Conservation (phyloP, 2,329 filamentous ascomycete genomes). For the Diplodia intermedia region DNA sequence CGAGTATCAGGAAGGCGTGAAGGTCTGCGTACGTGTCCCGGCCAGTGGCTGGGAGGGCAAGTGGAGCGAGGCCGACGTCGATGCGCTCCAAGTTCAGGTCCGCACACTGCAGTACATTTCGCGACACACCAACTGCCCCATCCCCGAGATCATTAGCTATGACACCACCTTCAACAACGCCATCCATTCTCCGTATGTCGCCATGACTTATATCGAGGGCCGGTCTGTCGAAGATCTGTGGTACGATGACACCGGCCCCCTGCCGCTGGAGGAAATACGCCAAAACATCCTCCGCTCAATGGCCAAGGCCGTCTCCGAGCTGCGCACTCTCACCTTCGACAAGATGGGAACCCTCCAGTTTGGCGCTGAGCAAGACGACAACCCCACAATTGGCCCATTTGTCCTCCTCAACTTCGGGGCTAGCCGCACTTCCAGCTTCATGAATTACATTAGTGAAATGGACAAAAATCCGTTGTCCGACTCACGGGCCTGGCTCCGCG, state of each 20-base stretch:
- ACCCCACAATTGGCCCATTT: conserved; percentile 17
- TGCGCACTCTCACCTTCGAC: conserved; percentile 34
- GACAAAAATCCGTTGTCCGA: background rate
- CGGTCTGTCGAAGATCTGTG: background rate
- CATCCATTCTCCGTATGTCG: conserved; percentile 16
- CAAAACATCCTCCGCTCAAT: conserved; percentile 36
- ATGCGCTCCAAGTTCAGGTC: background rate
- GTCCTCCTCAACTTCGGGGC: conserved; percentile 8
- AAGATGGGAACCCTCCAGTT: conserved; percentile 34
- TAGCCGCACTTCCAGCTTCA: conserved; percentile 3
- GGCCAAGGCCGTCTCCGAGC: conserved; percentile 33
- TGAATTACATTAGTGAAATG: background rate
- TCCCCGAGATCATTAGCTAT: conserved; percentile 9
- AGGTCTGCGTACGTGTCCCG: conserved; percentile 22
- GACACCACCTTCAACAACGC: conserved; percentile 30
- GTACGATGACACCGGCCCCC: conserved; percentile 2
- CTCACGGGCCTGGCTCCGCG: conserved; percentile 5
- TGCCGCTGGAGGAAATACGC: conserved; percentile 30
- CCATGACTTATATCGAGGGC: conserved; percentile 14
- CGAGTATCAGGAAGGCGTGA: conserved; percentile 9
- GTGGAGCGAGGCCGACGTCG: conserved; percentile 20
- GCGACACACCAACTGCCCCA: conserved; percentile 13
- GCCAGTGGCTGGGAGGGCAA: conserved; percentile 6
- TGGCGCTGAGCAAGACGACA: conserved; percentile 2
- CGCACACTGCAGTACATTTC: conserved; percentile 28